Evolutionary conservation across 2,329 filamentous ascomycete genomes (phyloP).

Genomic region (Arthroderma sp.): DNA sequence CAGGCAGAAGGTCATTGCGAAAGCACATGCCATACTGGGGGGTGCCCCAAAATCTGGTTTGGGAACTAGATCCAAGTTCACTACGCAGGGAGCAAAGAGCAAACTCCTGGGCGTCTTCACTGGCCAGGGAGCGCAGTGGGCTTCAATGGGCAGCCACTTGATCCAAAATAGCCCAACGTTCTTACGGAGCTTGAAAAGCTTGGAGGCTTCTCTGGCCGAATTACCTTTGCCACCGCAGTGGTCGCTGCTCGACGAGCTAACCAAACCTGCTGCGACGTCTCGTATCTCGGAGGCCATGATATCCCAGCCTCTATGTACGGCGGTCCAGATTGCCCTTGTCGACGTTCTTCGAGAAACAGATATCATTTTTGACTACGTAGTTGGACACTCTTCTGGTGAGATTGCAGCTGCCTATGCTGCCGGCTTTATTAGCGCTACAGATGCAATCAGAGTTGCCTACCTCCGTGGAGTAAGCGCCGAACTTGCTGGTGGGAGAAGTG

Average conservation of each 20-base stretch:
- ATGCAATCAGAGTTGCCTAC: conserved; percentile 36
- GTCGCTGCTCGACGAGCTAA: conserved; percentile 11
- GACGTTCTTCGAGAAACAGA: conserved; percentile 6
- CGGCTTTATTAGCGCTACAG: conserved; percentile 19
- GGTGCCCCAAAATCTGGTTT: not conserved
- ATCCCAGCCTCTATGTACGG: conserved; percentile 14
- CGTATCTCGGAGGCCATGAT: not conserved
- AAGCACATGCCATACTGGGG: not conserved
- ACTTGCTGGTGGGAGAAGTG: conserved; percentile 4
- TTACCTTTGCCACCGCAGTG: not conserved
- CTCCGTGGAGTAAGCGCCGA: conserved; percentile 19
- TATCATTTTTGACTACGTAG: conserved; percentile 7
- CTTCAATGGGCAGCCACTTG: conserved; percentile 16
- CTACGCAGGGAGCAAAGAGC: not conserved
- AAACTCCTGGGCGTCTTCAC: conserved; percentile 15
- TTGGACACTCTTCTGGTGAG: conserved; percentile 12
- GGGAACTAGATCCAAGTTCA: not conserved
- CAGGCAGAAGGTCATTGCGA: not conserved
- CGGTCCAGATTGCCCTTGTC: conserved; percentile 13
- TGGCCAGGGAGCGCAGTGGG: conserved; percentile 19
- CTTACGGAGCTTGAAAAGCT: no score
- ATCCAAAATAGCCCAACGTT: not conserved
- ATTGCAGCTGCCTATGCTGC: conserved; percentile 12
- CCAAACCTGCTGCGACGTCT: not conserved
- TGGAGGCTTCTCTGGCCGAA: no score